These are phyloP conservation scores for Aspergillus wentii DNA, from an alignment of 495 filamentous ascomycete genomes.

Conservation along the genomic window DNA sequence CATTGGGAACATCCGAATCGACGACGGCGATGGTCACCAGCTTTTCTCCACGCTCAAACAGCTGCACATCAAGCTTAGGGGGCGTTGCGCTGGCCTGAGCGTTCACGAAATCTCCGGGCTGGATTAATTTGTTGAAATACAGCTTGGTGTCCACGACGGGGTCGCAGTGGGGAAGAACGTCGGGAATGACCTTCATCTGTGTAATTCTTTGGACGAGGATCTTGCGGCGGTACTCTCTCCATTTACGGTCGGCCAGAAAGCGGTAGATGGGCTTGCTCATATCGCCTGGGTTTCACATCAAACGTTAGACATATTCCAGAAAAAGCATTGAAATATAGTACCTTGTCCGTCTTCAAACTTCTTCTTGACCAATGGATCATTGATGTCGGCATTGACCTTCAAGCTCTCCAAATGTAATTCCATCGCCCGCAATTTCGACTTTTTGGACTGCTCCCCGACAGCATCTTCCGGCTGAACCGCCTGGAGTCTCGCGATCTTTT, in stretches of 20 bases:
- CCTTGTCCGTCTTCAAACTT: constrained; percentile 89
- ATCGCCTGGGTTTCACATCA: constrained; percentile 61
- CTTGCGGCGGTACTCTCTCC: constrained; percentile 71
- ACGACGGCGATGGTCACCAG: constrained; percentile 80
- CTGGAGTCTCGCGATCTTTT: constrained; percentile 56
- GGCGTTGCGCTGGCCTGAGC: constrained; percentile 61
- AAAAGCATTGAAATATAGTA: constrained; percentile 23
- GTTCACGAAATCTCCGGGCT: constrained; percentile 74
- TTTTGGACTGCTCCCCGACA: constrained; percentile 56
- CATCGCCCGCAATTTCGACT: constrained; percentile 66
- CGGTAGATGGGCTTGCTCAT: constrained; percentile 98
- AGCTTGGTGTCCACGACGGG: constrained; percentile 74
- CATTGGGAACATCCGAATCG: constrained; percentile 84
- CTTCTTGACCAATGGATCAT: constrained; percentile 91
- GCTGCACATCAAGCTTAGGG: constrained; percentile 74
- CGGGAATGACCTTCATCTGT: constrained; percentile 87
- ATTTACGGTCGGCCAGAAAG: constrained; percentile 79
- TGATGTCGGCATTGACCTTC: constrained; percentile 90
- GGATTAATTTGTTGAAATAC: constrained; percentile 64
- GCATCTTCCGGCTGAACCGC: constrained; percentile 52
- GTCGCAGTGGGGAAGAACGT: constrained; percentile 81
- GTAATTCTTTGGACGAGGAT: constrained; percentile 81
- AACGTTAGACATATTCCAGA: not conserved
- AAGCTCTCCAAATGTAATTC: constrained; percentile 68
- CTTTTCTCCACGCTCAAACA: constrained; percentile 75